These are phyloP conservation scores for Solanum hybrid DNA, from an alignment of 305 asterid species.

Conservation along the genomic window DNA sequence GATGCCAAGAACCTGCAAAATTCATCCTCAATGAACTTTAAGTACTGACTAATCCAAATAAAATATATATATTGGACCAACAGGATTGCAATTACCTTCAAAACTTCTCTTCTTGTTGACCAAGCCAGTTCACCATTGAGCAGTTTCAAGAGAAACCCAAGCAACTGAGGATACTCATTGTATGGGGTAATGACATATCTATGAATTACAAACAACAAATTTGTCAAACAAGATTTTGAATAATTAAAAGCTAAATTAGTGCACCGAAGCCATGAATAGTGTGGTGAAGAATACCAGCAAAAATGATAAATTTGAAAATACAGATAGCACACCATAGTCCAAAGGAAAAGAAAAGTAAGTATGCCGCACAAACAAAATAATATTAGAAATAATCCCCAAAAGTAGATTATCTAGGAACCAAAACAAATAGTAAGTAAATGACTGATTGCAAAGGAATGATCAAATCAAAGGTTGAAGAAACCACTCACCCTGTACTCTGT, in stretches of 20 bases:
- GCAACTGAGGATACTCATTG: slow-evolving; percentile 82
- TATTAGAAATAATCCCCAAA: neutral
- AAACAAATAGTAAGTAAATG: neutral
- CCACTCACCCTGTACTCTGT: slow-evolving; percentile 92
- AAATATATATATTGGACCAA: too few relatives aligned
- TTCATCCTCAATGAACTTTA: too few relatives aligned
- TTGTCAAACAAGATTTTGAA: neutral
- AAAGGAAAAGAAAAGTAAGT: neutral
- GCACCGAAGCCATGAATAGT: neutral
- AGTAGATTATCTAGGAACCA: neutral
- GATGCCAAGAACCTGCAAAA: too few relatives aligned
- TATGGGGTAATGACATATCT: slow-evolving; percentile 90
- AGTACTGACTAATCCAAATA: too few relatives aligned
- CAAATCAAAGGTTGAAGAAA: slow-evolving; percentile 8
- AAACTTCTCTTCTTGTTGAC: too few relatives aligned
- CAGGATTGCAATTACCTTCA: too few relatives aligned
- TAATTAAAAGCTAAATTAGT: neutral
- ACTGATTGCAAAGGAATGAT: neutral
- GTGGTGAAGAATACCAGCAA: neutral
- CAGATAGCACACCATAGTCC: neutral
- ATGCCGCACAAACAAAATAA: neutral
- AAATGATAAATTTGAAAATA: neutral
- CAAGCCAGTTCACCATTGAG: slow-evolving; percentile 58
- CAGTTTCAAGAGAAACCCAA: slow-evolving; percentile 81
- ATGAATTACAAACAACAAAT: slow-evolving; percentile 12